Evolutionary conservation across 2,329 filamentous ascomycete genomes (phyloP).

Genomic region (Stemphylium vesicarium): DNA sequence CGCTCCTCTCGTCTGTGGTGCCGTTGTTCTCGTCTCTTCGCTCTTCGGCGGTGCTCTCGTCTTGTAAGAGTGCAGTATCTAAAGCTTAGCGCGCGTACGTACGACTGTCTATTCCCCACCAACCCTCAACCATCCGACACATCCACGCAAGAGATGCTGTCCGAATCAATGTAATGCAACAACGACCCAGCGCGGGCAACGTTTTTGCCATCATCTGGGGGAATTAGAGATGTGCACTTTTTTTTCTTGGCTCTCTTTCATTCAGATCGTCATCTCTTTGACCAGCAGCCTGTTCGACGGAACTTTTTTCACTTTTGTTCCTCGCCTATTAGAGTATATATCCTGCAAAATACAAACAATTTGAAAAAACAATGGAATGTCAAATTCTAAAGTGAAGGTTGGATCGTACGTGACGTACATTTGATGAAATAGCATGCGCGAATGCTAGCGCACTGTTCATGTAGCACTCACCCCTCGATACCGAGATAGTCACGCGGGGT

Average conservation of each 20-base stretch:
- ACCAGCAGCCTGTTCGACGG: no score
- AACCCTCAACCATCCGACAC: not conserved
- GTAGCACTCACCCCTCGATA: no score
- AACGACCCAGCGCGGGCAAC: slow-evolving; percentile 40
- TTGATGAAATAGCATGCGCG: no score
- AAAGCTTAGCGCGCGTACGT: not conserved
- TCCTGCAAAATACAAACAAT: no score
- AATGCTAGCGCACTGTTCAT: no score
- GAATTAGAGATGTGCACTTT: not conserved
- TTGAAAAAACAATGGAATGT: no score
- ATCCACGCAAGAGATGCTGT: not conserved
- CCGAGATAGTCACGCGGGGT: no score
- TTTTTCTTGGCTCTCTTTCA: not conserved
- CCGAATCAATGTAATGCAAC: slow-evolving; percentile 28
- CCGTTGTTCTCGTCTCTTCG: slow-evolving; percentile 59
- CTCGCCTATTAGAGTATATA: no score
- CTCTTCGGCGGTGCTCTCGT: slow-evolving; percentile 60
- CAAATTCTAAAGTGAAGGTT: no score
- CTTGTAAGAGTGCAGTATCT: slow-evolving; percentile 32
- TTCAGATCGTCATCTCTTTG: no score
- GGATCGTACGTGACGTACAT: not conserved
- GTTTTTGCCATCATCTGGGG: slow-evolving; percentile 21
- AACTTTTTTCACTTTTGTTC: no score
- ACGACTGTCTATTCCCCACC: not conserved
- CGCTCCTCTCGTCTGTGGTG: slow-evolving; percentile 59